Conservation (phyloP, 176 grass and related monocot genomes). For the Ensete glaucum region DNA sequence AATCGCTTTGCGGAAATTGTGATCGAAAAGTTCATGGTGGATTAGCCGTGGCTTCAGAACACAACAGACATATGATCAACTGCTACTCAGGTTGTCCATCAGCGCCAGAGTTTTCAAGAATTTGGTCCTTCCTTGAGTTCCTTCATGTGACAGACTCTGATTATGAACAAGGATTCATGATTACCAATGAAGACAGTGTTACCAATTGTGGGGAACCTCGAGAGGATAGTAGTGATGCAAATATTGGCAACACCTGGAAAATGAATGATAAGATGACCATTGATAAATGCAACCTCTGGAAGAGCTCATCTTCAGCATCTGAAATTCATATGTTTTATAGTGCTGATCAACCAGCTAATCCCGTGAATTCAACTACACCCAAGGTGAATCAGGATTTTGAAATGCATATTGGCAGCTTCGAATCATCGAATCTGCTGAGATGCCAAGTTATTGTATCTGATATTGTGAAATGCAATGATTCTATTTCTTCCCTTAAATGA, state of each 20-base stretch:
- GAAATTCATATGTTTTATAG: slow-evolving; percentile 24
- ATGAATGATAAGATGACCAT: slow-evolving; percentile 23
- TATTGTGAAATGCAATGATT: background rate
- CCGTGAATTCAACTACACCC: slow-evolving; percentile 28
- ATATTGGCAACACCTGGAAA: slow-evolving; percentile 27
- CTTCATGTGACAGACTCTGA: slow-evolving; percentile 51
- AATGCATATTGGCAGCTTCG: background rate
- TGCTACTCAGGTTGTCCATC: slow-evolving; percentile 88
- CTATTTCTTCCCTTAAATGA: background rate
- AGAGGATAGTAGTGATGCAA: slow-evolving; percentile 28
- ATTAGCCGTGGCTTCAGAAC: slow-evolving; percentile 31
- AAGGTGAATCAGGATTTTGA: slow-evolving; percentile 38
- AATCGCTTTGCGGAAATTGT: slow-evolving; percentile 75
- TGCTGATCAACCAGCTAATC: slow-evolving; percentile 26
- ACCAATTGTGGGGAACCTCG: slow-evolving; percentile 34
- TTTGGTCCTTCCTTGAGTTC: slow-evolving; percentile 77
- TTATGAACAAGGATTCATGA: slow-evolving; percentile 75
- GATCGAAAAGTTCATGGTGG: slow-evolving; percentile 57
- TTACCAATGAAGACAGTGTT: slow-evolving; percentile 49
- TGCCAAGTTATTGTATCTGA: background rate
- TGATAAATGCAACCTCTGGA: slow-evolving; percentile 44
- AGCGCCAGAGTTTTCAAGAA: slow-evolving; percentile 71
- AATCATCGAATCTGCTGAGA: background rate
- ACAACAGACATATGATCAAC: slow-evolving; percentile 66
- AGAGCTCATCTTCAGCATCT: slow-evolving; percentile 42